Evolutionary conservation across 345 rosid genomes (phyloP), one percentile per base, ranked within the genome.

Genomic region (Salix dunnii): DNA sequence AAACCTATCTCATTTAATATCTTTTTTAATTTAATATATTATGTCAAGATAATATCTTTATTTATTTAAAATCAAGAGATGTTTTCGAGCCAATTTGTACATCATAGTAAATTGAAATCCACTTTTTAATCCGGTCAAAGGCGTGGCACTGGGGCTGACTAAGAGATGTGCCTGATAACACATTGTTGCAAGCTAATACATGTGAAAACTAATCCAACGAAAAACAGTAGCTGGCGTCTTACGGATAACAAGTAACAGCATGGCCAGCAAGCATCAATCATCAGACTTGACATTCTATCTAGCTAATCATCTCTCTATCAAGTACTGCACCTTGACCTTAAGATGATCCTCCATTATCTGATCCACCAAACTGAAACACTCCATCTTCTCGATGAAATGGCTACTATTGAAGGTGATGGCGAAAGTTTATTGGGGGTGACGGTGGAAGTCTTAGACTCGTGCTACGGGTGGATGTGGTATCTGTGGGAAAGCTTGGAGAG

Each of bases 401-500:
- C 46, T 68, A 68, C 75, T 46, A 80, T 42, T 8, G 81, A 73
- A 0, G 86, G 87, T 4, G 73, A 43, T 25, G 71, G 46, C 17
- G 65, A 71, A 49, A 62, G 49, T 75, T 48, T 38, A 53, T 16
- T 11, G 55, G 66, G 55, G 72, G 67, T 27, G 71, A 33, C 33
- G 36, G 63, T n/a, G 73, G 78, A 28, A 20, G 51, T 16, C 51
- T 36, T 21, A 7, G 25, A 67, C 76, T 76, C 20, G 2, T 30
- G 82, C 70, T 76, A 38, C 73, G 27, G 0, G 35, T 5, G 1
- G 77, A 36, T 14, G 64, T 16, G 18, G 48, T 75, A 7, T 79
- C 85, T 4, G 30, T 55, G 11, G 73, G 27, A 17, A 74, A 51
- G 76, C 74, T 48, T 0, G 23, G 3, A 2, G 80, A 35, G 30